Evolutionary conservation across 305 asterid genomes (phyloP), one percentile per base, ranked within the genome.

Genomic region (Nicotiana rustica): DNA sequence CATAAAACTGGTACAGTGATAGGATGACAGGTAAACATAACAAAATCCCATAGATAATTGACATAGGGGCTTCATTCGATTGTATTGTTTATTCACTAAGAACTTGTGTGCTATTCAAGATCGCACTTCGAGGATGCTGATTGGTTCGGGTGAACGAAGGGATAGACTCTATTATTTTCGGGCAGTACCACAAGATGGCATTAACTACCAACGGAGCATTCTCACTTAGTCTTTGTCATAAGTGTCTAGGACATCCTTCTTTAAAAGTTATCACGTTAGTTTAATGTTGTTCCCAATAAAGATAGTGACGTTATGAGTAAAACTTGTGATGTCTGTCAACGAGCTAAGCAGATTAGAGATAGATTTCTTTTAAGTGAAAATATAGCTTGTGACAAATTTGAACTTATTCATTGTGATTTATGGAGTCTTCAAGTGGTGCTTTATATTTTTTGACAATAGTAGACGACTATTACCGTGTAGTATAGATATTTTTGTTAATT

Each of bases 191-290:
- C 12, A 36, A 3, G 1, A 57, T 31, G 29, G 21, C 9, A 8
- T 1, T 33, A n/a, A 57, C 38, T 64, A 15, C 35, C 35, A 33
- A 33, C 6, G 5, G 0, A 8, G 17, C 0, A 10, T 19, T 6
- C 14, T 31, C 62, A 12, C 17, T 69, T 3, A 41, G 38, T 14
- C 41, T 82, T 33, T 82, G 61, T 61, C 70, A 70, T n/a, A 56
- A 57, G 7, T 21, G 71, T 5, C 15, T 81, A 52, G 84, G 79
- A 1, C 80, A 81, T 70, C 80, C 80, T 68, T 81, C 61, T 36
- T 57, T 57, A 57, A 57, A 19, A 8, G 15, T 14, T 19, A 14
- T 4, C 64, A 57, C 6, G 10, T 57, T 5, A 57, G 64, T 57
- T 57, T 81, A 5, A 8, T 44, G 8, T 19, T 41, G 33, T 36